These are phyloP conservation scores for Mortierella polycephala DNA, from an alignment of 371 early-diverging fungal genomes.

Conservation along the genomic window DNA sequence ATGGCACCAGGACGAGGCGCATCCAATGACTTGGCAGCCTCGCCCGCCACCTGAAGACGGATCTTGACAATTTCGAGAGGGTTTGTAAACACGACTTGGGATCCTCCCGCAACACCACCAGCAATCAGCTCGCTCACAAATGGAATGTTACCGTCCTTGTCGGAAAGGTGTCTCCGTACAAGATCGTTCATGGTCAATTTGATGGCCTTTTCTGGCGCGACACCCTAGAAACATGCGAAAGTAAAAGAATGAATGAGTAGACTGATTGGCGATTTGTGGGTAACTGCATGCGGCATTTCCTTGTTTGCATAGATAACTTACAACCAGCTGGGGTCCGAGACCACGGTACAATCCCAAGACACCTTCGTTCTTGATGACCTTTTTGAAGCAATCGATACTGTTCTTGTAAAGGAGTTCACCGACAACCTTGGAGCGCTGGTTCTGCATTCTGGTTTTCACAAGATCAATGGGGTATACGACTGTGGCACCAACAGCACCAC, in stretches of 20 bases:
- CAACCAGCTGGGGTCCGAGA: conserved; percentile 93
- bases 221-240: conserved; percentile 21
- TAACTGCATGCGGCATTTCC: not conserved
- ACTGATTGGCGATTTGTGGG: not conserved
- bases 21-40: conserved; percentile 70
- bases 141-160: conserved; percentile 78
- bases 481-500: conserved; percentile 96
- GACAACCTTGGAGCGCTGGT: conserved; percentile 92
- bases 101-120: conserved; percentile 93
- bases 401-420: conserved; percentile 95
- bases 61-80: conserved; percentile 99
- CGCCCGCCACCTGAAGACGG: conserved; percentile 94
- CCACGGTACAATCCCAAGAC: conserved; percentile 92
- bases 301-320: conserved; percentile 11
- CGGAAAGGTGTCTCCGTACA: conserved; percentile 75
- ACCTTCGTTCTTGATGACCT: conserved; percentile 95
- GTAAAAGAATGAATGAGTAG: not conserved
- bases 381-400: conserved; percentile 93
- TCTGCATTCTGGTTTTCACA: conserved; percentile 98
- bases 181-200: conserved; percentile 97
- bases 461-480: conserved; percentile 98
- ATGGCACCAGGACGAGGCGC: conserved; percentile 81
- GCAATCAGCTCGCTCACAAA: conserved; percentile 81
- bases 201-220: conserved; percentile 97
- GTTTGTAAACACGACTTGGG: conserved; percentile 86